Evolutionary conservation across 176 grass and related monocot genomes (phyloP), one percentile per base, ranked within the genome.

Genomic region (Triticum urartu): DNA sequence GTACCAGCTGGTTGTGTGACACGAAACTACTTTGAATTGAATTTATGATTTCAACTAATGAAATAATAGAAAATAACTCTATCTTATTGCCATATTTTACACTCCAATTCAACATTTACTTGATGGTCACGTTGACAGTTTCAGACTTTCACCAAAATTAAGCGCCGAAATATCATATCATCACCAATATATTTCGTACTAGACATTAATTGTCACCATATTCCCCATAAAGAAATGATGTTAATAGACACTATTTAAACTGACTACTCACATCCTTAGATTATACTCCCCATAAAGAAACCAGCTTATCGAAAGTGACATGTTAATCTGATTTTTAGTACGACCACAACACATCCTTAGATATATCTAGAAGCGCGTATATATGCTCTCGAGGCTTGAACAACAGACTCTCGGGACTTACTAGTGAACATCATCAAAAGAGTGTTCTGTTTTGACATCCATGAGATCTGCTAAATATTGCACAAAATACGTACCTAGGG

Each of bases 21-120:
- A 85, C 22, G 22, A 83, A 90, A 79, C 25, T 56, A 79, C 28
- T 71, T 45, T 48, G 13, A 52, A 13, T 59, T 82, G 63, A 82
- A 72, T 54, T 64, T 59, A 72, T 72, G 18, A 22, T 15, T 42
- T 70, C 26, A 38, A 52, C 81, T 78, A 86, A 71, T 90, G 52
- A 68, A 47, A 47, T 47, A 47, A 12, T 0, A 47, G 35, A 4
- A 26, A 45, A 5, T 24, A 59, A 69, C 35, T 84, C 11, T 4
- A 47, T 90, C 65, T 48, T 64, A 35, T 4, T 47, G 4, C 11
- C 10, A 47, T 47, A 45, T 47, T 47, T 47, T 47, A 47, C 43
- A 3, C 43, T 47, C 43, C 4, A 47, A 13, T 47, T 47, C 3
- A 47, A 47, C 4, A 3, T 47, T 47, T 47, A 47, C 43, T 47